These are phyloP conservation scores for Cryptosporidium canis DNA, from an alignment of 169 alveolate species.

Conservation along the genomic window DNA sequence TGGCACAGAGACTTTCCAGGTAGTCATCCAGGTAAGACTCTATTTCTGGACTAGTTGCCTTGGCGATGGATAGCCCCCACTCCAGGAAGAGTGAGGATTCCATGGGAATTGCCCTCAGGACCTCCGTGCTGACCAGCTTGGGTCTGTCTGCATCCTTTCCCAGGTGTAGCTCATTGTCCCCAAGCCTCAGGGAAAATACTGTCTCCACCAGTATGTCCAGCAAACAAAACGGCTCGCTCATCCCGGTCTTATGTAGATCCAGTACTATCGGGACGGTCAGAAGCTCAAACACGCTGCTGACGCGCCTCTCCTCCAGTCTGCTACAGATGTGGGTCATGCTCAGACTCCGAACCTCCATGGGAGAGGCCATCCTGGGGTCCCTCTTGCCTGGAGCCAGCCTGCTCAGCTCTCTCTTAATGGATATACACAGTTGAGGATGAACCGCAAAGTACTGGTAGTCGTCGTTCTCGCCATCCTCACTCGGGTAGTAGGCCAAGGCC, in stretches of 20 bases:
- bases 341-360: neutral
- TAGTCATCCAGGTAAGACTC: neutral
- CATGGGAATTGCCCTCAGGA: constrained; percentile 1
- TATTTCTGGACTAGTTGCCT: neutral
- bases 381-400: neutral
- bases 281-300: constrained; percentile 13
- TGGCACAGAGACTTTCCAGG: neutral
- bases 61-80: constrained; percentile 62
- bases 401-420: neutral
- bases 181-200: constrained; percentile 6
- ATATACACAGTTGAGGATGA: neutral
- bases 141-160: neutral
- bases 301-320: neutral
- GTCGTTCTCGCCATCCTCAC: constrained; percentile 6
- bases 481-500: neutral
- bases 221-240: constrained; percentile 8
- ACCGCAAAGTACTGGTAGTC: constrained; percentile 25
- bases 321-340: neutral
- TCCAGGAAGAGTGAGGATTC: constrained; percentile 45
- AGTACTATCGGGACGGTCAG: neutral
- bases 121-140: constrained; percentile 7
- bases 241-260: neutral
- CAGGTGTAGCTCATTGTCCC: neutral
- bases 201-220: constrained; percentile 38
- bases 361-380: neutral